These are phyloP conservation scores for Mycena kentingensis DNA, from an alignment of 768 basidiomycete genomes.

Conservation along the genomic window DNA sequence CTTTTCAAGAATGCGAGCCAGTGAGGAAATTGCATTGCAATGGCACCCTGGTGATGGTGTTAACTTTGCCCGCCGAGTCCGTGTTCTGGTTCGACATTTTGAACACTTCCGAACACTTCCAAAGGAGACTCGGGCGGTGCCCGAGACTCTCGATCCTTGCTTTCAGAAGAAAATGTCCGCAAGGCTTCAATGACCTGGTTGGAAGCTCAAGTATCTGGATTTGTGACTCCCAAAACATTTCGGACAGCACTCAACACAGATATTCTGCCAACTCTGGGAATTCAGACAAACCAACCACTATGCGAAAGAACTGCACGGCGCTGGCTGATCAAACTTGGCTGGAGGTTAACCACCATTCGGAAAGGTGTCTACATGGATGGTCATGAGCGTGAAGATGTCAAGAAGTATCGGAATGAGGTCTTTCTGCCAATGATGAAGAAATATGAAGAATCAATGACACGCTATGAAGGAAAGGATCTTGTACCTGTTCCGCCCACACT, in stretches of 20 bases:
- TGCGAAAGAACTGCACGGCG: conserved; percentile 34
- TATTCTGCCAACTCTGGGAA: conserved; percentile 35
- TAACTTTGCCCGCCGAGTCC: conserved; percentile 31
- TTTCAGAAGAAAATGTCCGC: conserved; percentile 28
- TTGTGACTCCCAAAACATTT: conserved; percentile 32
- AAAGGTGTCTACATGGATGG: conserved; percentile 44
- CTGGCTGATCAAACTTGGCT: conserved; percentile 41
- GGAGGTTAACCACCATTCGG: conserved; percentile 27
- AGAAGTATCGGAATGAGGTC: conserved; percentile 29
- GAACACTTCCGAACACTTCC: conserved; percentile 39
- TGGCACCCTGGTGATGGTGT: conserved; percentile 37
- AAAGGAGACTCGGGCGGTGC: conserved; percentile 26
- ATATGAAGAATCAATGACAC: conserved; percentile 28
- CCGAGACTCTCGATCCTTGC: conserved; percentile 14
- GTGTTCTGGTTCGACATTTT: conserved; percentile 37
- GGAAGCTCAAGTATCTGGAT: conserved; percentile 23
- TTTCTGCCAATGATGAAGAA: conserved; percentile 33
- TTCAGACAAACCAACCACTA: conserved; percentile 27
- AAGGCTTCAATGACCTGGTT: conserved; percentile 24
- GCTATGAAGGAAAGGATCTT: conserved; percentile 25
- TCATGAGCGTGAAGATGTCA: conserved; percentile 39
- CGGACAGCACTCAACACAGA: conserved; percentile 27
- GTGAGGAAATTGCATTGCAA: conserved; percentile 37
- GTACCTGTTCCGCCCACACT: conserved; percentile 23
- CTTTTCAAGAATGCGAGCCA: conserved; percentile 28